Base-by-base conservation (phyloP, 1,284 basidiomycete species). In the Ustilago crameri region DNA sequence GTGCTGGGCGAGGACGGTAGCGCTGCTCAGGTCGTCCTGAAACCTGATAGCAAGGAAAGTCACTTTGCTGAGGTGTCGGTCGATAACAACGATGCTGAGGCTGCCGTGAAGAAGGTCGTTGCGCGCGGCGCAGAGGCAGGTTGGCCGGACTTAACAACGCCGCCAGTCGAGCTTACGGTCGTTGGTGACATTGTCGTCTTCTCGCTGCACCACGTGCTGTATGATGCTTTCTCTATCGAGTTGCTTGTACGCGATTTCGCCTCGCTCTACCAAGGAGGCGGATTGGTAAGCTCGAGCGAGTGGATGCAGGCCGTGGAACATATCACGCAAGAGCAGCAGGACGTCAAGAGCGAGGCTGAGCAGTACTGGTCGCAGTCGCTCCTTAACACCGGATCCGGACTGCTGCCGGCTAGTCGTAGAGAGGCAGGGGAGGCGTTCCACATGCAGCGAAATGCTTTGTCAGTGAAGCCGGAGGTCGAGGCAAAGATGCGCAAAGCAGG, bases 151-250 rank as follows among this genome's bases (percentile, higher is more conserved):
- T 49, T 64, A 15, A 30, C 48, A 2, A 47, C 9, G 47, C 64
- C 70, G 14, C 65, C 64, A 1, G 53, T 68, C 3, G 45, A 61
- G 51, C 54, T 73, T n/a, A 61, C 60, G 5, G 34, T 68, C 10
- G 70, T 71, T 2, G 55, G 58, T 1, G 61, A 69, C 18, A 47
- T 59, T 17, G 30, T 81, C 3, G 54, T 82, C 18, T 67, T 82
- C 22, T 72, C 70, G 32, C 56, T 83, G 15, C 70, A 77, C 55
- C 81, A 83, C 24, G 62, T 74, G 9, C 69, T 83, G 20, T 83
- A 82, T 58, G 81, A 82, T 41, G 76, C 77, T 8, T 73, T 67
- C 47, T 75, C 77, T 26, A 65, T 82, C 51, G 67, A 69, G 18
- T 46, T 80, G 52, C 43, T 82, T 9, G 51, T 75, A 17, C 41